Base-by-base conservation (phyloP, 257 asterid species). In the Mentha longifolia region DNA sequence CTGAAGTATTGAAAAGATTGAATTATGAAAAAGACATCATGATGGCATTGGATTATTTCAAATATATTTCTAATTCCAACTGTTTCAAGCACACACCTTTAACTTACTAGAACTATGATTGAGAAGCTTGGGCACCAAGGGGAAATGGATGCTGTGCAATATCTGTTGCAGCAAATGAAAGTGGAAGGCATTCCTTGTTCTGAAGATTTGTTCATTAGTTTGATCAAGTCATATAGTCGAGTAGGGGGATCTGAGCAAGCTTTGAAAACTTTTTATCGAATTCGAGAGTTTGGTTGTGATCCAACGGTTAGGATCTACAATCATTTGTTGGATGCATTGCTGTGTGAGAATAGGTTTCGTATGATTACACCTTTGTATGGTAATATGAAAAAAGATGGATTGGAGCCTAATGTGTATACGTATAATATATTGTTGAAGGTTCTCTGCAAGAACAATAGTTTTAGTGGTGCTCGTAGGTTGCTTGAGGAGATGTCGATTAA, bases 381-480 rank as follows among this genome's bases (percentile, higher is more conserved):
- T 55, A 86, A 93, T 74, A 91, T 93, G 97, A 87, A 91, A 88
- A 86, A 80, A 74, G 97, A 93, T 41, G 96, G 96, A 35, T 31
- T 93, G 75, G 88, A 87, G 77, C 98, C 97, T 4, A 93, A 93
- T 77, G 89, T 93, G 61, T 91, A 75, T 70, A 93, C 98, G 0
- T 87, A 93, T 67, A 93, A 93, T 68, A 89, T 93, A 68, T 87
- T 93, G 37, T 70, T 93, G 91, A 93, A 93, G 81, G 95, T 96
- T 0, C 71, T 93, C 63, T 93, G 97, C 73, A 91, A 86, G 89
- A 91, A 89, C 54, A 77, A 81, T 46, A 89, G 96, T 70, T 47
- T 87, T 5, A 75, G 81, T 66, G 96, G 88, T 7, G 98, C 97
- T 50, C 74, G 67, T 45, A 85, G 79, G 81, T 75, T 93, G 95